Evolutionary conservation across 2,329 filamentous ascomycete species (phyloP), one percentile per base, ranked within the genome.

Genomic region (Ophiostoma ulmi): DNA sequence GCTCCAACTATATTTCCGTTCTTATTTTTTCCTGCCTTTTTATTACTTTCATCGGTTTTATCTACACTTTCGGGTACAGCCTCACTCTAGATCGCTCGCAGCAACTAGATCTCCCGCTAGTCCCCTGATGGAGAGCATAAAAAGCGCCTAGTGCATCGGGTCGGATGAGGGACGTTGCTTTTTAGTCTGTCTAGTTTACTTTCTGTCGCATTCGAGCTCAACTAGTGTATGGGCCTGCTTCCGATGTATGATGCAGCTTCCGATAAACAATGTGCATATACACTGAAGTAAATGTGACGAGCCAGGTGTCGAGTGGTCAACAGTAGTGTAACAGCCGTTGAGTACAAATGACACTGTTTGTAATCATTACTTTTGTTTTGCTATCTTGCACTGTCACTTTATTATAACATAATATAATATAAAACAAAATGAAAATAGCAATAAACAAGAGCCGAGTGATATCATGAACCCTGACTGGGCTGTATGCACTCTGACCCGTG

Each of bases 81-180:
- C 48, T 11, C 20, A 11, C 7, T 55, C 20, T 8, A 55, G 48
- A 55, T 55, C 48, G 48, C 48, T 55, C n/a, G 48, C 48, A 31
- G 52, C 52, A 58, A 14, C 52, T 31, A 14, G n/a, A 58, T 58
- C 52, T 58, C 52, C 52, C 52, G 22, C 52, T 58, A 11, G 52
- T 58, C 52, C 52, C 52, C n/a, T 6, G 8, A 7, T 26, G 22
- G 52, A 31, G 31, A 31, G 31, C 31, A 31, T 31, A 31, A 31
- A 31, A 31, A 31, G 31, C 31, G 31, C 31, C 31, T 31, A 31
- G 31, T 48, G 44, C 17, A 48, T 58, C 52, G 52, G 52, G 52
- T 58, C 52, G 52, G 52, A 14, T 58, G 52, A 58, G 52, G n/a
- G 52, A 58, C 52, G 20, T 17, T 48, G 44, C 44, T n/a, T 55